Conservation (phyloP, 2,329 filamentous ascomycete species). For the Colletotrichum spaethianum region DNA sequence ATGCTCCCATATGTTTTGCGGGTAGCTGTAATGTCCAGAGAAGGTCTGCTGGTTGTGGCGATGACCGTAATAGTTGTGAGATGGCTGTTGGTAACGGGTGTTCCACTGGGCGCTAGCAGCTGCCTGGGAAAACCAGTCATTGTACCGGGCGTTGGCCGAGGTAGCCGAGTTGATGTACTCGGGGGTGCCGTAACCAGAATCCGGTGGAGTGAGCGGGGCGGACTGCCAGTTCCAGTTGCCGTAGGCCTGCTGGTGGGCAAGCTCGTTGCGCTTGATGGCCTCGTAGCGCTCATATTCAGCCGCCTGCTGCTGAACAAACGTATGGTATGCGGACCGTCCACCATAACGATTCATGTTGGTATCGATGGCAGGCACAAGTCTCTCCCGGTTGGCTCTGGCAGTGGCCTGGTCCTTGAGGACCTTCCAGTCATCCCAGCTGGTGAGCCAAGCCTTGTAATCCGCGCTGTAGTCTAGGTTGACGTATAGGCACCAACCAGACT, state of each 20-base stretch:
- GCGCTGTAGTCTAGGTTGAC: constrained; percentile 85
- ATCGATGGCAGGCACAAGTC: constrained; percentile 57
- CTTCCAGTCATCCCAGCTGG: constrained; percentile 72
- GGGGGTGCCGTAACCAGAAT: constrained; percentile 74
- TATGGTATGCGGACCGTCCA: constrained; percentile 55
- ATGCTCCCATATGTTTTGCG: constrained; percentile 64
- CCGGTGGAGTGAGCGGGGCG: constrained; percentile 70
- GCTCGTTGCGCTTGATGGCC: constrained; percentile 57
- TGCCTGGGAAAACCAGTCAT: constrained; percentile 67
- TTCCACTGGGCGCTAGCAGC: constrained; percentile 60
- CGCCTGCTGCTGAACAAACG: constrained; percentile 69
- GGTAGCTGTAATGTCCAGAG: constrained; percentile 61
- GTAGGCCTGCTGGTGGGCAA: constrained; percentile 55
- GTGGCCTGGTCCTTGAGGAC: constrained; percentile 66
- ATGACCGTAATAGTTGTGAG: constrained; percentile 54
- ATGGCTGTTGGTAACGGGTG: constrained; percentile 60
- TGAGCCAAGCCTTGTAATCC: constrained; percentile 76
- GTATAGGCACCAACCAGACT: constrained; percentile 88
- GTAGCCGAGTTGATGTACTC: constrained; percentile 71
- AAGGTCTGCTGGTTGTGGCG: constrained; percentile 56
- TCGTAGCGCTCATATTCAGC: constrained; percentile 67
- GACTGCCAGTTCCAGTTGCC: constrained; percentile 48
- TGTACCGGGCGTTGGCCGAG: constrained; percentile 68
- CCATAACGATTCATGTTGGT: constrained; percentile 50
- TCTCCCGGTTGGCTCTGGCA: constrained; percentile 57